phyloP scores from a whole-genome alignment of 345 rosid genomes.

The Arabidopsis arenosa region DNA sequence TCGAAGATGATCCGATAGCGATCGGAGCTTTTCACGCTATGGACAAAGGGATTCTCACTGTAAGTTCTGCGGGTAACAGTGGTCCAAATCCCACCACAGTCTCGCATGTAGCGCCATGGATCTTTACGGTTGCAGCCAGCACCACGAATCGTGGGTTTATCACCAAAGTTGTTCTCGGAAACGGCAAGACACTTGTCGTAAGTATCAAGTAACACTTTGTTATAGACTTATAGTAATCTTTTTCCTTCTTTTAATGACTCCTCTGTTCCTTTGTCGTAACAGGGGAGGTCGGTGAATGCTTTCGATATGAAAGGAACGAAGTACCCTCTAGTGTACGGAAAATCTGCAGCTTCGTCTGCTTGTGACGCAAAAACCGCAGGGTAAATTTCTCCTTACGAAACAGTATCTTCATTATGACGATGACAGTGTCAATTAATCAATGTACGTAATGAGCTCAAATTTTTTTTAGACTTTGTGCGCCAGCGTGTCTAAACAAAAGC shows the following conservation, averaged over 20 bases:
- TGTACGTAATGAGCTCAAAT: background rate
- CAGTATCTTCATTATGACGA: background rate
- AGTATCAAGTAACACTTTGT: slow-evolving; percentile 26
- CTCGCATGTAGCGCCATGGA: slow-evolving; percentile 51
- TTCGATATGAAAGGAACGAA: slow-evolving; percentile 40
- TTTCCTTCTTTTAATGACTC: background rate
- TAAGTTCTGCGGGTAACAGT: slow-evolving; percentile 47
- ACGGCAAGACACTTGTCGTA: slow-evolving; percentile 51
- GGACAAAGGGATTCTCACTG: slow-evolving; percentile 54
- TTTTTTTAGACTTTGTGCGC: slow-evolving; percentile 30
- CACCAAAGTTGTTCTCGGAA: slow-evolving; percentile 50
- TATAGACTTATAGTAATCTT: background rate
- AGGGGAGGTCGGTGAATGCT: slow-evolving; percentile 52
- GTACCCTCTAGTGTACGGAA: slow-evolving; percentile 44
- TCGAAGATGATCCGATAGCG: slow-evolving; percentile 38
- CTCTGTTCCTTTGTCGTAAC: background rate
- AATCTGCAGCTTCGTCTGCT: slow-evolving; percentile 7
- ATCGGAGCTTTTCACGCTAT: slow-evolving; percentile 61
- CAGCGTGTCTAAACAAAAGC: slow-evolving; percentile 22
- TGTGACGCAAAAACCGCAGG: slow-evolving; percentile 3
- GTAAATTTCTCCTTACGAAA: slow-evolving; percentile 21
- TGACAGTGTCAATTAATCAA: background rate
- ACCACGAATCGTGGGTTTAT: slow-evolving; percentile 49
- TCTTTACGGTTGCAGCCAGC: slow-evolving; percentile 55
- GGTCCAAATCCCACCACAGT: slow-evolving; percentile 29